These are phyloP conservation scores for Tephrocybe rancida DNA, from an alignment of 768 basidiomycete species.

Conservation along the genomic window DNA sequence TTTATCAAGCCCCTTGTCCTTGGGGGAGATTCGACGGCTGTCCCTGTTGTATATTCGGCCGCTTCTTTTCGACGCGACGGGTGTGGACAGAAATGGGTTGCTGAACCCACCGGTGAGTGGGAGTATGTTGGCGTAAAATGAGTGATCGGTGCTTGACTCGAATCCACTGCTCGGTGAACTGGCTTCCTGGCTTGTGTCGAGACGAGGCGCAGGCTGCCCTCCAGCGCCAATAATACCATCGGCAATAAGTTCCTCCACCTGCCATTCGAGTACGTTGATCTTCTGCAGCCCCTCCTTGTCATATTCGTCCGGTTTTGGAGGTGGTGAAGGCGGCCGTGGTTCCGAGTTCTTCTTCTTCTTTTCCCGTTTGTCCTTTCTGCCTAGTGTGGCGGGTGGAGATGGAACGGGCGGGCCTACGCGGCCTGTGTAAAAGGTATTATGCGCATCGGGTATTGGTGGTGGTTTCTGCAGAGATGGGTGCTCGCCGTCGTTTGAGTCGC, in stretches of 20 bases:
- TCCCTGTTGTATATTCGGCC: constrained; percentile 25
- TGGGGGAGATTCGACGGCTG: constrained; percentile 54
- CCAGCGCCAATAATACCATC: constrained; percentile 75
- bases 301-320: constrained; percentile 25
- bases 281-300: constrained; percentile 1
- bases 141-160: constrained; percentile 36
- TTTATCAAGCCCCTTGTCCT: constrained; percentile 21
- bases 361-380: constrained; percentile 33
- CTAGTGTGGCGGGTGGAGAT: constrained; percentile 9
- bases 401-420: constrained; percentile 13
- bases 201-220: constrained; percentile 7
- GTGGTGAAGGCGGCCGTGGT: constrained; percentile 30
- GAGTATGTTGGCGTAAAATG: constrained; percentile 22
- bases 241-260: constrained; percentile 17
- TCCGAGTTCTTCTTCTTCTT: constrained; percentile 35
- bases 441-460: constrained; percentile 29
- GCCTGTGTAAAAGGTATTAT: constrained; percentile 22
- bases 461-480: constrained; percentile 40
- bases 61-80: constrained; percentile 26
- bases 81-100: constrained; percentile 41
- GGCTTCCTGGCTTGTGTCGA: constrained; percentile 26
- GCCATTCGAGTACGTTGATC: constrained; percentile 1
- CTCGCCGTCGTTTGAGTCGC: constrained; percentile 32
- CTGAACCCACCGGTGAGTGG: constrained; percentile 36
- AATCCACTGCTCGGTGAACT: constrained; percentile 46